phyloP scores from a whole-genome alignment of 2,329 filamentous ascomycete genomes.

The Fusarium tupiense region DNA sequence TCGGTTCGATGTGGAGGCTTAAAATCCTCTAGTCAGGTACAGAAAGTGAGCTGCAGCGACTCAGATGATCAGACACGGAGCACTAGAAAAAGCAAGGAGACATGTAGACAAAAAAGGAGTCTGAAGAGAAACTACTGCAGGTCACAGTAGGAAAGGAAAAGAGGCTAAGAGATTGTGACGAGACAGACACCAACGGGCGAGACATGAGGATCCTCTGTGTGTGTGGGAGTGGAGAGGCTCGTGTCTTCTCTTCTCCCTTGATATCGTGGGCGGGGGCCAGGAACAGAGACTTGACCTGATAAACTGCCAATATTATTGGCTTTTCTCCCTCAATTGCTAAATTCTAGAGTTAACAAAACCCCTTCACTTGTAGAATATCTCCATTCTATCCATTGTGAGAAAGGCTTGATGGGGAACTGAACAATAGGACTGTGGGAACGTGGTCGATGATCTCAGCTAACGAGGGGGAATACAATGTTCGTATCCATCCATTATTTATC shows the following conservation, averaged over 20 bases:
- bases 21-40: slow-evolving; percentile 24
- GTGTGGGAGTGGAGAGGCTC: neutral
- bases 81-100: slow-evolving; percentile 17
- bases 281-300: slow-evolving; percentile 17
- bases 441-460: slow-evolving; percentile 1
- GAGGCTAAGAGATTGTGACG: slow-evolving; percentile 22
- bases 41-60: slow-evolving; percentile 13
- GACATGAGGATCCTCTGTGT: slow-evolving; percentile 16
- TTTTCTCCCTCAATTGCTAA: slow-evolving; percentile 25
- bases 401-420: neutral
- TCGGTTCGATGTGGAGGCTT: neutral
- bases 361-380: slow-evolving; percentile 12
- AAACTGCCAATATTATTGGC: slow-evolving; percentile 37
- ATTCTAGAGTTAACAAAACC: neutral
- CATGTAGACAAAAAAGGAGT: neutral
- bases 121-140: slow-evolving; percentile 24
- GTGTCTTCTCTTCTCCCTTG: slow-evolving; percentile 19
- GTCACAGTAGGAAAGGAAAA: neutral
- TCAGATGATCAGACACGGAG: slow-evolving; percentile 29
- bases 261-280: slow-evolving; percentile 11
- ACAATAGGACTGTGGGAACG: slow-evolving; percentile 30
- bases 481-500: slow-evolving; percentile 20
- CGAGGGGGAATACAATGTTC: slow-evolving; percentile 18
- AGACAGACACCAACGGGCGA: slow-evolving; percentile 28
- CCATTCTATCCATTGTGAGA: slow-evolving; percentile 17